Evolutionary conservation across 768 basidiomycete species (phyloP).

Genomic region (Panaeolus papilionaceus): DNA sequence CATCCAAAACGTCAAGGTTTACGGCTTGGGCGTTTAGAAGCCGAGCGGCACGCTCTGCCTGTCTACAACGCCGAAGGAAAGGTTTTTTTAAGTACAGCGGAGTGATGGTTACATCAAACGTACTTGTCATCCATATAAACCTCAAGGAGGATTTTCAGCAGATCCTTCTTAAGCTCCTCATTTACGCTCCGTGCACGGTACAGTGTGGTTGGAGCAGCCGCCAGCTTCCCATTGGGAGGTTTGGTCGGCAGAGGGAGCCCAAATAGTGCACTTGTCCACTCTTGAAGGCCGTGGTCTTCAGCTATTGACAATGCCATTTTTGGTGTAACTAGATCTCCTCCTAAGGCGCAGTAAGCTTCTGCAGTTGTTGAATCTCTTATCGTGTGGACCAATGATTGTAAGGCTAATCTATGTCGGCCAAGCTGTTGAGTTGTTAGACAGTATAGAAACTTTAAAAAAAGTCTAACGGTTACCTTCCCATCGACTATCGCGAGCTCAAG

Average conservation of each 20-base stretch:
- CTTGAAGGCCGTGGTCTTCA: slow-evolving; percentile 52
- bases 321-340: slow-evolving; percentile 74
- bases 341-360: slow-evolving; percentile 85
- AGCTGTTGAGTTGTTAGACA: slow-evolving; percentile 30
- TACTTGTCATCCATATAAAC: slow-evolving; percentile 85
- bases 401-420: slow-evolving; percentile 63
- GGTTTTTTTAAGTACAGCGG: background rate
- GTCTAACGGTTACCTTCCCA: slow-evolving; percentile 64
- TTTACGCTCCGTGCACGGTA: slow-evolving; percentile 47
- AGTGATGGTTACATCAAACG: slow-evolving; percentile 35
- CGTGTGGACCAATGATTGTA: slow-evolving; percentile 70
- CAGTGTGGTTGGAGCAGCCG: slow-evolving; percentile 27
- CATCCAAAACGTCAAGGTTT: slow-evolving; percentile 79
- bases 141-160: slow-evolving; percentile 76
- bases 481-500: slow-evolving; percentile 82
- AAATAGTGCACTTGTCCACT: slow-evolving; percentile 59
- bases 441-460: background rate
- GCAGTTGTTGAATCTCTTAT: slow-evolving; percentile 80
- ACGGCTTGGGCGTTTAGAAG: slow-evolving; percentile 83
- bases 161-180: slow-evolving; percentile 55
- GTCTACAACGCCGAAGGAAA: slow-evolving; percentile 41
- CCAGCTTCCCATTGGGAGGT: slow-evolving; percentile 32
- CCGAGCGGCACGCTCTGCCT: slow-evolving; percentile 64
- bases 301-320: slow-evolving; percentile 60
- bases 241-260: slow-evolving; percentile 31